Evolutionary conservation across 768 basidiomycete species (phyloP), one percentile per base, ranked within the genome.

Genomic region (Collybia nuda): DNA sequence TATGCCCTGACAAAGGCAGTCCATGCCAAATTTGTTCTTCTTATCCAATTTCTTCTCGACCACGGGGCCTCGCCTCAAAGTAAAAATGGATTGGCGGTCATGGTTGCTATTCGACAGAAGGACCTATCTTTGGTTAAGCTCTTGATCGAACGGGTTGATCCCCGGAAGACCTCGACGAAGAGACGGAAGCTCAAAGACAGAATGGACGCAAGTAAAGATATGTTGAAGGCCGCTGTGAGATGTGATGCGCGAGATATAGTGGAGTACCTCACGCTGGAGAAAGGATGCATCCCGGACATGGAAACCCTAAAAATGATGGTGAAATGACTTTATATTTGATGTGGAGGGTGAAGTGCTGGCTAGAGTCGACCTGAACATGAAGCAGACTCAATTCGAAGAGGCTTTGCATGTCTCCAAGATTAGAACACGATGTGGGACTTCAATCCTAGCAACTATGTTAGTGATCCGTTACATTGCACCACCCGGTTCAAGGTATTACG

Each of bases 1-100:
- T 97, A 94, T 61, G 85, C 88, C 0, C 81, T 97, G 36, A 84
- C 83, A 14, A 84, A 81, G 56, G 92, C 94, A 1, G 89, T 93
- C 1, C 74, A 85, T 32, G 82, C 79, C 0, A 71, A 72, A 18
- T 85, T 86, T 54, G 48, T 75, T 1, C 82, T 85, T 2, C 79
- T 97, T 6, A 73, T 93, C 1, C 70, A 66, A 19, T 85, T 90
- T 56, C 75, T 98, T 14, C 81, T 97, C 43, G 70, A 73, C 2
- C 71, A 84, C 17, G 87, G 84, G 2, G 93, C 91, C 0, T 86
- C 85, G 9, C 93, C 94, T 0, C 60, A 61, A 4, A 67, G 67
- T 53, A 88, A 86, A 58, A 65, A 77, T 11, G 77, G 72, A 18
- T 69, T 93, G n/a, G 77, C 93, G 0, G 74, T 97, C 15, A 70